Evolutionary conservation across 306 rosid genomes (phyloP), one percentile per base, ranked within the genome.

Genomic region (Astragalus glycyphyllos): DNA sequence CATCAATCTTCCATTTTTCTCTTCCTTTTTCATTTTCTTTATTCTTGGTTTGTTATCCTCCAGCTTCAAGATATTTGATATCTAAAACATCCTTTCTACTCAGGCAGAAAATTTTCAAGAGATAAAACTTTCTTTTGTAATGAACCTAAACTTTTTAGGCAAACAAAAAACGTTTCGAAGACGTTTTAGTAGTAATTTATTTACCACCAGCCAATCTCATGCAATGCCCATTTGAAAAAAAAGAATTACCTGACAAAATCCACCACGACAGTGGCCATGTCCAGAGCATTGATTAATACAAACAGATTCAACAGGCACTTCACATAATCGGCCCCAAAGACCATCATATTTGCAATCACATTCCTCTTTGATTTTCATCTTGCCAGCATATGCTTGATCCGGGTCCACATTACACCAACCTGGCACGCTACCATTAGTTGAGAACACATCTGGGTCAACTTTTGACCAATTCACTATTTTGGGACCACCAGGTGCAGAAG

Each of bases 341-440:
- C 99, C 83, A 74, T 94, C 99, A 46, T 87, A 94, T 75, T 84
- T 86, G 86, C 99, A 94, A 78, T 91, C 83, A 77, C 99, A 94
- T 79, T 87, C 95, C 80, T 77, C 91, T 81, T 94, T 94, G 82
- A 86, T 77, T 68, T 79, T 56, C 38, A 77, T 88, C 83, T 91
- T 94, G 49, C 69, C 80, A 73, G 88, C 89, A 83, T 94, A 91
- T 8, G 79, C 96, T 75, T 91, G 91, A 60, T 69, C 84, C 47
- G 99, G 99, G 54, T 94, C 96, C 34, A 94, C 95, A 75, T 94
- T 94, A 83, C 99, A 94, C 99, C 99, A 94, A 65, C 99, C 99
- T 5, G 44, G 76, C 82, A 80, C 77, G 73, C 89, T 94, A 74
- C 53, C 42, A 81, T 91, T 94, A n/a, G 87, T 89, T 47, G 97